Evolutionary conservation across 2,329 filamentous ascomycete species (phyloP), one percentile per base, ranked within the genome.

Genomic region (Colletotrichum destructivum): DNA sequence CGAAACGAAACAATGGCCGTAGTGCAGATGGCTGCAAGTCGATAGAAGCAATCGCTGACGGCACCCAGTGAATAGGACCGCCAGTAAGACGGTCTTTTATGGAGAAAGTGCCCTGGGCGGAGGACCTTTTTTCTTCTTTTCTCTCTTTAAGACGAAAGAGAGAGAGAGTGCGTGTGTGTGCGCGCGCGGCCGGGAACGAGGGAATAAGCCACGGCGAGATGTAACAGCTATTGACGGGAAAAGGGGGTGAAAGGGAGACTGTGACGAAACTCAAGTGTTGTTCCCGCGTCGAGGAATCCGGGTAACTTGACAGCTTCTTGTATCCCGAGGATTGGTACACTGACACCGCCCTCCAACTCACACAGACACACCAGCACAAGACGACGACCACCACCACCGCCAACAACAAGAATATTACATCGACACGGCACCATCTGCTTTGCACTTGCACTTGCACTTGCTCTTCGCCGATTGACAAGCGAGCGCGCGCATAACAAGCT

Each of bases 11-110:
- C 38, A 55, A 71, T 56, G 69, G 64, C 56, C 38, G 57, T 46
- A 40, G 69, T 44, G 56, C 57, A 60, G 62, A 54, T 35, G 51
- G 52, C 64, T 54, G 69, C 57, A 52, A 68, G 69, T 68, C 52
- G 26, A 68, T 54, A 44, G 55, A 46, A 69, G 62, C 56, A 61
- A 63, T 62, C 62, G 40, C 56, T 40, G 60, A 64, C 47, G 52
- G 44, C 54, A 64, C 64, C 57, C 65, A 69, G 59, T 65, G 47
- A 47, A 59, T 57, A 38, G 16, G 35, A 52, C 49, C 18, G 44
- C 64, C 57, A 62, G 52, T 35, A 44, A 38, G 55, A 49, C 68
- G 23, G 42, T 18, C 69, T 68, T 71, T 71, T 71, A 71, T 71
- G 64, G 68, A 26, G 63, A 68, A 71, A 35, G 23, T 23, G 63